phyloP scores from a whole-genome alignment of 805 yeast genomes.

The Candida verbasci region DNA sequence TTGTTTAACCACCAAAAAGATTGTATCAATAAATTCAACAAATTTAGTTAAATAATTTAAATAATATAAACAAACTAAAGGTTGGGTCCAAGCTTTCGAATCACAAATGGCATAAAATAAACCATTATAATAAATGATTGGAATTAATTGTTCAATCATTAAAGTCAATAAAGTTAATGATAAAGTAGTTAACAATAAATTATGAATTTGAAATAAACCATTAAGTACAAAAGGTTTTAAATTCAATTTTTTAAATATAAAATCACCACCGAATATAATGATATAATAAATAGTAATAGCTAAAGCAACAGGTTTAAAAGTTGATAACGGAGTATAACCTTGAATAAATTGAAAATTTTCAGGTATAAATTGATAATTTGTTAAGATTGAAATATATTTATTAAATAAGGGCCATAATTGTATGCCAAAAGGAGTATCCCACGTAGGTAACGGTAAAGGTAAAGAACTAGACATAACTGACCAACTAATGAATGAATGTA shows the following conservation, averaged over 20 bases:
- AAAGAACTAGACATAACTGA: too few species aligned
- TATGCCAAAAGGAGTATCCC: slow-evolving; percentile 51
- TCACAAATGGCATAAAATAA: slow-evolving; percentile 79
- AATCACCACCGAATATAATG: slow-evolving; percentile 66
- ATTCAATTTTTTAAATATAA: slow-evolving; percentile 45
- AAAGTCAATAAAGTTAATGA: slow-evolving; percentile 66
- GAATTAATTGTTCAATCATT: slow-evolving; percentile 79
- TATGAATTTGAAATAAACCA: slow-evolving; percentile 79
- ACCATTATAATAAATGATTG: slow-evolving; percentile 72
- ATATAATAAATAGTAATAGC: slow-evolving; percentile 39
- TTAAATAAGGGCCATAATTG: slow-evolving; percentile 68
- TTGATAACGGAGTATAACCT: slow-evolving; percentile 64
- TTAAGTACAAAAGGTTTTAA: slow-evolving; percentile 73
- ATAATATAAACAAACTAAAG: slow-evolving; percentile 80
- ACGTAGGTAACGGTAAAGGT: slow-evolving; percentile 19
- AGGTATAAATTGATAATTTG: slow-evolving; percentile 3
- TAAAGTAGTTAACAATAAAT: slow-evolving; percentile 64
- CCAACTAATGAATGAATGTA: not conserved
- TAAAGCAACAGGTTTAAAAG: slow-evolving; percentile 49
- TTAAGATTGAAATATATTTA: not conserved
- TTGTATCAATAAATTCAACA: slow-evolving; percentile 85
- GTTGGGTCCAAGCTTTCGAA: slow-evolving; percentile 75
- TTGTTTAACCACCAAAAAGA: slow-evolving; percentile 88
- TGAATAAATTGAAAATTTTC: slow-evolving; percentile 65
- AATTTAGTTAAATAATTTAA: slow-evolving; percentile 88